Evolutionary conservation across 2,329 filamentous ascomycete genomes (phyloP), one percentile per base, ranked within the genome.

Genomic region (Orbilia javanica): DNA sequence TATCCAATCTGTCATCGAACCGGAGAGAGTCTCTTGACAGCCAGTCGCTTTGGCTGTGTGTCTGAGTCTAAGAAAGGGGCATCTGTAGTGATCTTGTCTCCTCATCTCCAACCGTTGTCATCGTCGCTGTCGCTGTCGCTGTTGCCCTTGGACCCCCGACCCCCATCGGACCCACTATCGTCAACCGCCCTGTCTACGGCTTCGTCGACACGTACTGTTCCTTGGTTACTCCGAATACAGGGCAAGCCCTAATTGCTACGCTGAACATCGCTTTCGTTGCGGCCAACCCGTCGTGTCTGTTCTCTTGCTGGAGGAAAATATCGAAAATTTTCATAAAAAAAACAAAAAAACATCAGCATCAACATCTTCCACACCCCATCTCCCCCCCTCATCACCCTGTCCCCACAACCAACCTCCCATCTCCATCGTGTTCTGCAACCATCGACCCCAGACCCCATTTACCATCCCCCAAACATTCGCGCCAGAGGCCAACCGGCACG

Each of bases 51-150:
- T 53, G 25, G 39, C 42, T 34, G 53, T 29, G 50, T 57, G 60
- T 65, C 39, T 74, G 52, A 42, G 70, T 64, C 20, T 62, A 67
- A 67, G 70, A 74, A 74, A 74, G 70, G 70, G 70, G 70, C 53
- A 62, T 63, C 63, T 36, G 39, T n/a, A 10, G 15, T 13, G 27
- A 39, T 39, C 36, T 67, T 67, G 62, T 62, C 29, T 62, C 62
- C 25, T 73, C 44, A 50, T 53, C 36, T 20, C 6, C 18, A 20
- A 20, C 22, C 13, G 39, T 53, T 8, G 39, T 34, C 13, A 50
- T 53, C 20, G 39, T 18, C 18, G 13, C 5, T 25, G 20, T 46
- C 46, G 13, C 42, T 13, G 48, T n/a, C 22, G 27, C 52, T 34
- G 25, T 42, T 48, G 52, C 20, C 15, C 13, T 20, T 15, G 57